A percentile compares a stretch with the other conserved stretches of the same genome.
Evolutionary conservation across 1,284 basidiomycete genomes (phyloP).

Genomic region (Entoloma clypeatum): DNA sequence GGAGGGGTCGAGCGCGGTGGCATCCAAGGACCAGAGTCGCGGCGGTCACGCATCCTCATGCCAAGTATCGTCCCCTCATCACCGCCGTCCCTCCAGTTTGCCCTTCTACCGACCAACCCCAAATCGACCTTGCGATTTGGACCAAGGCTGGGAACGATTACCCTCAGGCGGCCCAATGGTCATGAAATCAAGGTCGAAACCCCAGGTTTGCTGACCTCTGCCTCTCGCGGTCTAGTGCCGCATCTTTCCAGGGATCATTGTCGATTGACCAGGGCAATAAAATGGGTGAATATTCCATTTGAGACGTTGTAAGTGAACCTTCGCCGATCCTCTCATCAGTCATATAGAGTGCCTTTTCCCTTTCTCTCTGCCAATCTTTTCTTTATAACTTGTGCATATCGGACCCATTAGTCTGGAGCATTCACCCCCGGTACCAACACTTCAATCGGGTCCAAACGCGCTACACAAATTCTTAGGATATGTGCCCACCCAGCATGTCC

Average conservation of each 20-base stretch:
- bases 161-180: constrained; percentile 13
- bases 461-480: constrained; percentile 61
- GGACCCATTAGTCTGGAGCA: constrained; percentile 52
- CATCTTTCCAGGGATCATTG: constrained; percentile 70
- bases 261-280: constrained; percentile 43
- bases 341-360: constrained; percentile 10
- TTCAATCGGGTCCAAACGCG: constrained; percentile 47
- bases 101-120: too few relatives aligned
- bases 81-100: too few relatives aligned
- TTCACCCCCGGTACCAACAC: constrained; percentile 53
- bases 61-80: too few relatives aligned
- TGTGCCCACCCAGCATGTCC: constrained; percentile 42
- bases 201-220: constrained; percentile 56
- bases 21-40: too few relatives aligned
- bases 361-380: neutral
- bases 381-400: neutral
- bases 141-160: constrained; percentile 17
- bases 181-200: constrained; percentile 44
- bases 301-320: constrained; percentile 71
- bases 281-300: constrained; percentile 67
- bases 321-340: constrained; percentile 1
- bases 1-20: constrained; percentile 38
- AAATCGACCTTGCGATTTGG: too few relatives aligned
- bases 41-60: too few relatives aligned
- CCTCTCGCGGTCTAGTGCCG: constrained; percentile 69